Conservation (phyloP, 2,329 filamentous ascomycete genomes). For the Aspergillus persii region DNA sequence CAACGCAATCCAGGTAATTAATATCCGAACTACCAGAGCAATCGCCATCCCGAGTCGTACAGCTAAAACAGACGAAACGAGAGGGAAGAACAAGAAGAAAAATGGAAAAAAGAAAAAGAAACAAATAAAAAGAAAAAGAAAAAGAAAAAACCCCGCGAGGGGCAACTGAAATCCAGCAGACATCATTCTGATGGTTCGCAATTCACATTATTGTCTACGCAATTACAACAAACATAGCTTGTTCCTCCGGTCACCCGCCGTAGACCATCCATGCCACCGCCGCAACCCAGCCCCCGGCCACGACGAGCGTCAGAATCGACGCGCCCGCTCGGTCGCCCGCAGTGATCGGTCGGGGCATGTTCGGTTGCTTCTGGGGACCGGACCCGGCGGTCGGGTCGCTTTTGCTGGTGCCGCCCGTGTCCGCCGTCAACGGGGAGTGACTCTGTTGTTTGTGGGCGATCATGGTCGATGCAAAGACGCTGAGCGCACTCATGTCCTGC, state of each 20-base stretch:
- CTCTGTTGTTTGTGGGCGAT: conserved; percentile 24
- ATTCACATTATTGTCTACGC: no score
- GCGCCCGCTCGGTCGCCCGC: conserved; percentile 39
- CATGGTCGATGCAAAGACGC: conserved; percentile 33
- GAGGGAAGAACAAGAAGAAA: not conserved
- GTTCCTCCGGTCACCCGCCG: conserved; percentile 11
- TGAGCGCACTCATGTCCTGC: conserved; percentile 42
- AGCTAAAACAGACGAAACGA: not conserved
- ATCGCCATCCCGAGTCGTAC: no score
- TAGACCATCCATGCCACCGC: conserved; percentile 32
- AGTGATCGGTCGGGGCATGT: conserved; percentile 25
- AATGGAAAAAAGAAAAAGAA: not conserved
- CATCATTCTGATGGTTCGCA: no score
- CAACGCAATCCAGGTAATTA: no score
- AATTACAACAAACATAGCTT: no score
- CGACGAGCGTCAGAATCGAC: conserved; percentile 32
- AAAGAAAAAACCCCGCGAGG: not conserved
- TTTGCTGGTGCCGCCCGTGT: conserved; percentile 59
- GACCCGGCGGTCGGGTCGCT: conserved; percentile 46
- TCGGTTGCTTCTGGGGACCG: conserved; percentile 10
- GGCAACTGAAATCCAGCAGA: no score
- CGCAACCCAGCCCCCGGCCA: conserved; percentile 27
- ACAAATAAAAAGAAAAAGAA: not conserved
- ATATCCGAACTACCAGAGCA: no score
- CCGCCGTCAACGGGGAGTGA: conserved; percentile 42